Base-by-base conservation (phyloP, 345 rosid genomes). In the Pugionium cornutum region DNA sequence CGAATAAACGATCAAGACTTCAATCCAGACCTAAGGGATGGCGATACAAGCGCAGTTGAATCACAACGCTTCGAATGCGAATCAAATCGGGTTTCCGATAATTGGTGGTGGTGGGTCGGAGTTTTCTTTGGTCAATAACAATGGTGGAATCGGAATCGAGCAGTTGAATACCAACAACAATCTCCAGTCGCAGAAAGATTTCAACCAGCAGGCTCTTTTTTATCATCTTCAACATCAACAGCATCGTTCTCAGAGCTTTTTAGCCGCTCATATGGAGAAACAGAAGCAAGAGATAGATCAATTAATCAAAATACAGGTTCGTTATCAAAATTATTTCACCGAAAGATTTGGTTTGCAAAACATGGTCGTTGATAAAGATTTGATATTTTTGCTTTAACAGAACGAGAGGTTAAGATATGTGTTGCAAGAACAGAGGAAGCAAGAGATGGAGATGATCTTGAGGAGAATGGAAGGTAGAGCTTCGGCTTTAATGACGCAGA, bases 41-140 rank as follows among this genome's bases (percentile, higher is more conserved):
- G 98, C 98, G 4, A 76, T 91, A 32, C 84, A 83, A 75, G 87
- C 96, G 6, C 87, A 80, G 86, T 62, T 82, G 52, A 75, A 70
- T 72, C 73, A 77, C 2, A 80, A 81, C 43, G 34, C 70, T 25
- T 6, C 69, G 11, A 64, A 35, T 47, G 62, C 7, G 42, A 73
- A 65, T 5, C 83, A 64, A 25, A 41, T 67, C 18, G 81, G 83
- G 28, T 69, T 75, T 52, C 82, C 86, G 1, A 58, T 68, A 26
- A 77, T 62, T 52, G 52, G 28, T 50, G 54, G 42, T 9, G 9
- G 75, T 3, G 76, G 53, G 1, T 83, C 4, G 2, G 85, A 80
- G 70, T 31, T 63, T 44, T 33, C 70, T 43, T 72, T 62, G 78
- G 58, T 74, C 50, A 83, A 75, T 50, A 85, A 76, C 47, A 76